Conservation (phyloP, 2,329 filamentous ascomycete genomes). For the Pseudogymnoascus sp. region DNA sequence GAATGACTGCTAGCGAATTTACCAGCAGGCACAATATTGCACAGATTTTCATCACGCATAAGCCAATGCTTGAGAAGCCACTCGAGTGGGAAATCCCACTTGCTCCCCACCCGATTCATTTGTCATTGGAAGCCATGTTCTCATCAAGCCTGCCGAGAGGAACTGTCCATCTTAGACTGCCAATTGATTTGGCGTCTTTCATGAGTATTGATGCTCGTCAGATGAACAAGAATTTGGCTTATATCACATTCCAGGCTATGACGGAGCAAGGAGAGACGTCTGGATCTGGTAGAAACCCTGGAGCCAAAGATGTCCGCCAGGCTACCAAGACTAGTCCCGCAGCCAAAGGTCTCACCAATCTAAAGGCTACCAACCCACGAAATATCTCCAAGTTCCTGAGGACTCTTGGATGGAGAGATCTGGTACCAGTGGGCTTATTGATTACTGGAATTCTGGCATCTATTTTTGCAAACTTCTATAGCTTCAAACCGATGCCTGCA, state of each 20-base stretch:
- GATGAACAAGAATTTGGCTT: conserved; percentile 33
- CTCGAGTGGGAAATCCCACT: conserved; percentile 26
- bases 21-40: conserved; percentile 40
- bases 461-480: conserved; percentile 24
- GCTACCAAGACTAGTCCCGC: not conserved
- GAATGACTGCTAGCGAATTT: conserved; percentile 37
- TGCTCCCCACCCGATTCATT: conserved; percentile 37
- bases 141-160: not conserved
- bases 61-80: conserved; percentile 31
- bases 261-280: not conserved
- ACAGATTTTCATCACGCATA: conserved; percentile 40
- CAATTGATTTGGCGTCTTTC: conserved; percentile 41
- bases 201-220: conserved; percentile 43
- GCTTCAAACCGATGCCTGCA: conserved; percentile 24
- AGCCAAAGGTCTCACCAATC: not conserved
- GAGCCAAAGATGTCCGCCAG: not conserved
- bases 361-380: not conserved
- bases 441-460: conserved; percentile 13
- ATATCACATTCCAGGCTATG: conserved; percentile 4
- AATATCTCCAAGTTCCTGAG: not conserved
- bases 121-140: conserved; percentile 35
- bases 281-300: not conserved
- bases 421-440: not conserved
- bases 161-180: conserved; percentile 31
- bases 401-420: not conserved